These are phyloP conservation scores for Podospora appendiculata DNA, from an alignment of 495 filamentous ascomycete species.

Conservation along the genomic window DNA sequence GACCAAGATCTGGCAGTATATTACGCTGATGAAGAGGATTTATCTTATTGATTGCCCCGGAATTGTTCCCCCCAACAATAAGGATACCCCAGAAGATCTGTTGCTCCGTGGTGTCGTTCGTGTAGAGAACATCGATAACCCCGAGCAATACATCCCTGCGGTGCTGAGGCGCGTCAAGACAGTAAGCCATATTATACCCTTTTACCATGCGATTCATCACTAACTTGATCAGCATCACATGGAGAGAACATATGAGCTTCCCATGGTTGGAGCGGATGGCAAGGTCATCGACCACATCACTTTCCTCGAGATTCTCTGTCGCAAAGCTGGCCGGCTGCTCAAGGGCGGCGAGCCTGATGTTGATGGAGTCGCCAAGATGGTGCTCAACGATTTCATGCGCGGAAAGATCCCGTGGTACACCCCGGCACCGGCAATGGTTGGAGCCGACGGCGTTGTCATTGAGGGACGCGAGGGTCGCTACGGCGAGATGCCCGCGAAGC, in stretches of 20 bases:
- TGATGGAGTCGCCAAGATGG: slow-evolving; percentile 89
- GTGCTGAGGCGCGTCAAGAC: slow-evolving; percentile 71
- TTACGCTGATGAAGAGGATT: slow-evolving; percentile 93
- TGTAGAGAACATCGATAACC: slow-evolving; percentile 91
- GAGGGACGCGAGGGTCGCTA: slow-evolving; percentile 48
- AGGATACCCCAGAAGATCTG: slow-evolving; percentile 79
- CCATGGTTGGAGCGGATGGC: slow-evolving; percentile 10
- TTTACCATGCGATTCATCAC: too few relatives aligned
- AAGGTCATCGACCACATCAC: slow-evolving; percentile 65
- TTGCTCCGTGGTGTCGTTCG: slow-evolving; percentile 87
- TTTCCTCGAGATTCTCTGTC: slow-evolving; percentile 79
- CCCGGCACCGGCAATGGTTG: slow-evolving; percentile 59
- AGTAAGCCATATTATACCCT: too few relatives aligned
- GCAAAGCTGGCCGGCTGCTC: slow-evolving; percentile 78
- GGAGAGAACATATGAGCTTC: slow-evolving; percentile 86
- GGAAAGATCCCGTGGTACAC: slow-evolving; percentile 97
- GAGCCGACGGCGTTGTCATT: slow-evolving; percentile 44
- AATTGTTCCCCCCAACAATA: slow-evolving; percentile 80
- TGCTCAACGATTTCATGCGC: slow-evolving; percentile 88
- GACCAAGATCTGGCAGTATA: slow-evolving; percentile 89
- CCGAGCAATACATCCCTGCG: slow-evolving; percentile 88
- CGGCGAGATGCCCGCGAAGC: slow-evolving; percentile 53
- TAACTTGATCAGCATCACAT: slow-evolving; percentile 52
- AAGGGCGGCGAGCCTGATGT: slow-evolving; percentile 88
- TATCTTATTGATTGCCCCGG: slow-evolving; percentile 97